Evolutionary conservation across 2,329 filamentous ascomycete genomes (phyloP).

Genomic region (Xylariaceae sp.): DNA sequence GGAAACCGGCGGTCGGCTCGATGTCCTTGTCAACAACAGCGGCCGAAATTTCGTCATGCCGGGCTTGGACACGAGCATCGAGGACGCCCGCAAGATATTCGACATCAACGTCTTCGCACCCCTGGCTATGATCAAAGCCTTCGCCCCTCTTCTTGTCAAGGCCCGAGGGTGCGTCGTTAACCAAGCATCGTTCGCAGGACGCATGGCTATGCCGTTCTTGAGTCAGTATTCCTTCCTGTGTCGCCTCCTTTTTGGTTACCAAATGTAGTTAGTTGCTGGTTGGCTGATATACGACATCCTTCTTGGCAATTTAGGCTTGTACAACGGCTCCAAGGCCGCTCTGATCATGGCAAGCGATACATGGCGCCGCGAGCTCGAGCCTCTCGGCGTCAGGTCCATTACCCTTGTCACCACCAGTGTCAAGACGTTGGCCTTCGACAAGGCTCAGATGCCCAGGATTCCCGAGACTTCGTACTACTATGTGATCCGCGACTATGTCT

Average conservation of each 20-base stretch:
- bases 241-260: too few relatives aligned
- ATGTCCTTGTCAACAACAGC: constrained; percentile 31
- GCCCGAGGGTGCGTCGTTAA: constrained; percentile 1
- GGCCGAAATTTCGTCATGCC: constrained; percentile 23
- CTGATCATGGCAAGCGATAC: constrained; percentile 26
- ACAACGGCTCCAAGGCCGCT: constrained; percentile 34
- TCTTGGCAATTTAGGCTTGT: constrained; percentile 15
- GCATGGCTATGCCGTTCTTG: constrained; percentile 2
- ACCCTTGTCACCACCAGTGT: constrained; percentile 31
- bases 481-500: constrained; percentile 14
- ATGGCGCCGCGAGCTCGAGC: constrained; percentile 30
- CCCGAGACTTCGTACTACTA: constrained; percentile 25
- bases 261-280: background rate
- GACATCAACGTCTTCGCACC: constrained; percentile 6
- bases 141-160: constrained; percentile 6
- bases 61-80: constrained; percentile 7
- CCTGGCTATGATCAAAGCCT: constrained; percentile 3
- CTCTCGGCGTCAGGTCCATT: constrained; percentile 31
- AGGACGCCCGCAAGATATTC: constrained; percentile 3
- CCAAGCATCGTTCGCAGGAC: constrained; percentile 1
- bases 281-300: background rate
- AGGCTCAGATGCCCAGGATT: constrained; percentile 4
- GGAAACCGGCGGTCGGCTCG: constrained; percentile 21
- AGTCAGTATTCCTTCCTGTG: too few relatives aligned
- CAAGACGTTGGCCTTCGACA: constrained; percentile 24